Base-by-base conservation (phyloP, 495 filamentous ascomycete species). In the Neurospora sublineolata region DNA sequence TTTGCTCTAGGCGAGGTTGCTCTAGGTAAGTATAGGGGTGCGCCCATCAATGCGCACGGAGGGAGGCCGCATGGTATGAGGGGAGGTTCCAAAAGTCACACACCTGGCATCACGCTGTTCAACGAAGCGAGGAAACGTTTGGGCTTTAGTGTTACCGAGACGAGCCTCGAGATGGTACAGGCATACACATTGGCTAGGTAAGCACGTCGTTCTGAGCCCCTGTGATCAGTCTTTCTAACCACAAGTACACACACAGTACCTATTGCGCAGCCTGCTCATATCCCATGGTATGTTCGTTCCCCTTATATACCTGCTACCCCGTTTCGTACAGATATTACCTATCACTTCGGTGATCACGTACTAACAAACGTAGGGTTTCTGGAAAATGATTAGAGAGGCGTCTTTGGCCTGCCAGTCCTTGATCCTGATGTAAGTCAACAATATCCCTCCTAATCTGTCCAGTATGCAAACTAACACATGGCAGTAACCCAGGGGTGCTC, bases 91-190 rank as follows among this genome's bases (percentile, higher is more conserved):
- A 69, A 73, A 5, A 79, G 82, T 12, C 75, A 76, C 16, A 87
- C 87, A n/a, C 87, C 87, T 1, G 87, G 87, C 5, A 75, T 89
- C 7, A 79, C 80, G 3, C 77, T 88, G 30, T 89, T 89, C 76
- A 89, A 88, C 73, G 87, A 89, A 77, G 87, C 86, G 2, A 81
- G 87, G 42, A 84, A 82, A 71, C 80, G 87, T 36, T 84, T 89
- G 75, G 87, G 87, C 8, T 89, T 88, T 76, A 79, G 85, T 39
- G 71, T 85, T 39, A 85, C 84, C 2, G 82, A 87, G 46, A 87
- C 82, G 74, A 85, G 82, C 71, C 79, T 89, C 14, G 87, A 87
- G 73, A 87, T 86, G 73, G 80, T 89, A 20, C 87, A 89, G 73
- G 83, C 87, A 27, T 84, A 83, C 70, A 77, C 87, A 18, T 77